phyloP scores from a whole-genome alignment of 805 yeast species.

The Candida ficus region DNA sequence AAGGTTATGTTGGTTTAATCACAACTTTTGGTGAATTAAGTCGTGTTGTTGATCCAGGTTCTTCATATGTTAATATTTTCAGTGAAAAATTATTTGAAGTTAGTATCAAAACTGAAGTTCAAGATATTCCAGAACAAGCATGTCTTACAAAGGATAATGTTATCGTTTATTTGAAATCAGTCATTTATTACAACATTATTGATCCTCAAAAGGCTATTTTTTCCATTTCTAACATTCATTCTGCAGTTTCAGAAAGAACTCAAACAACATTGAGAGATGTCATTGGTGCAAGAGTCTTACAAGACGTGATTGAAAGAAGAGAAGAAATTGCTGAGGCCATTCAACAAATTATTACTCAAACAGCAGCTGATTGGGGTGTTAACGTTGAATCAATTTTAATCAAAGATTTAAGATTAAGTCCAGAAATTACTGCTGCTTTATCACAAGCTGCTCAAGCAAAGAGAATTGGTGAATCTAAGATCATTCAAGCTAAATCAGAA shows the following conservation, averaged over 20 bases:
- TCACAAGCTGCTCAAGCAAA: slow-evolving; percentile 74
- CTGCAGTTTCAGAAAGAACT: slow-evolving; percentile 59
- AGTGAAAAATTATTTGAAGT: slow-evolving; percentile 49
- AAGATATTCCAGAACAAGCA: slow-evolving; percentile 61
- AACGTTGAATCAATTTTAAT: slow-evolving; percentile 61
- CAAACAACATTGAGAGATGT: slow-evolving; percentile 73
- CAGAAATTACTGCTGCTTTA: slow-evolving; percentile 51
- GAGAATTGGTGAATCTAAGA: slow-evolving; percentile 72
- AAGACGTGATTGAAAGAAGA: slow-evolving; percentile 68
- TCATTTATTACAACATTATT: slow-evolving; percentile 58
- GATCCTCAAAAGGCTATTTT: slow-evolving; percentile 65
- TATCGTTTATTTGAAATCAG: slow-evolving; percentile 55
- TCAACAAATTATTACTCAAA: slow-evolving; percentile 52
- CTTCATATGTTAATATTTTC: slow-evolving; percentile 58
- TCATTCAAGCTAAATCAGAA: slow-evolving; percentile 70
- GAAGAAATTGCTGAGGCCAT: slow-evolving; percentile 67
- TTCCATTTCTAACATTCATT: slow-evolving; percentile 47
- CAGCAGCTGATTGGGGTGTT: slow-evolving; percentile 70
- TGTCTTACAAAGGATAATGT: slow-evolving; percentile 73
- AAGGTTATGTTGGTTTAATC: slow-evolving; percentile 66
- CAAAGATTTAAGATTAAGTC: slow-evolving; percentile 56
- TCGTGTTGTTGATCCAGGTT: slow-evolving; percentile 65
- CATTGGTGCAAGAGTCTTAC: slow-evolving; percentile 58
- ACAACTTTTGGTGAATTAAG: slow-evolving; percentile 63
- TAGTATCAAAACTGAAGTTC: slow-evolving; percentile 51